Evolutionary conservation across 306 rosid species (phyloP).

Genomic region (Casuarina cunninghamiana): DNA sequence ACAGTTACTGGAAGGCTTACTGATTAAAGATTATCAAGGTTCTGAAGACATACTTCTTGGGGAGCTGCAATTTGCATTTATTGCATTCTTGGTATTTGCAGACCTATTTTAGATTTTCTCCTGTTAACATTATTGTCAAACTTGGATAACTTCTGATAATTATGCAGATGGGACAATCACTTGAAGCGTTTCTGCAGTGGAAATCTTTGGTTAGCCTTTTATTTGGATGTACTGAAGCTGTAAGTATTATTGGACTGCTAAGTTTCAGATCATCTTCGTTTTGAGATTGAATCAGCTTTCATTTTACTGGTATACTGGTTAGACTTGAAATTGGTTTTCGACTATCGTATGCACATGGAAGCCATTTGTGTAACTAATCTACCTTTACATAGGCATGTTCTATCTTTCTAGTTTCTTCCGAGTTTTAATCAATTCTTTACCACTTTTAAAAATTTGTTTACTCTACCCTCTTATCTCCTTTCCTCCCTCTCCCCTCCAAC

Average conservation of each 20-base stretch:
- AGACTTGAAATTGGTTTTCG: background rate
- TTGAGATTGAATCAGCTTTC: background rate
- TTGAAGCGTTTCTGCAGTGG: slow-evolving; percentile 93
- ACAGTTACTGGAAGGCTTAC: slow-evolving; percentile 66
- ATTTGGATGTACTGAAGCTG: slow-evolving; percentile 86
- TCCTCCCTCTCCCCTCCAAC: no score
- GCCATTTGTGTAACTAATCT: background rate
- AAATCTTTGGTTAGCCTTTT: slow-evolving; percentile 79
- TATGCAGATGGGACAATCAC: slow-evolving; percentile 92
- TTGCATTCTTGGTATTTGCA: slow-evolving; percentile 69
- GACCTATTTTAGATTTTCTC: slow-evolving; percentile 5
- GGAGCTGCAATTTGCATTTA: slow-evolving; percentile 85
- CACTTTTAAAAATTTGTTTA: no score
- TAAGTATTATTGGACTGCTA: slow-evolving; percentile 38
- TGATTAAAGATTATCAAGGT: slow-evolving; percentile 71
- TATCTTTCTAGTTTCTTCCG: no score
- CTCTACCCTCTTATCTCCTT: no score
- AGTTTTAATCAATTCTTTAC: no score
- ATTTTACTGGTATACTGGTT: background rate
- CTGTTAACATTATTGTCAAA: slow-evolving; percentile 13
- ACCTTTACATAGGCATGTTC: no score
- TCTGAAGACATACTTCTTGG: slow-evolving; percentile 83
- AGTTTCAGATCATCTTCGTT: slow-evolving; percentile 2
- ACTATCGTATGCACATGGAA: no score
- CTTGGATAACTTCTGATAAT: slow-evolving; percentile 28